A percentile compares a stretch with the other conserved stretches of the same genome.
Evolutionary conservation across 257 asterid species (phyloP).

Genomic region (Fraxinus pennsylvanica): DNA sequence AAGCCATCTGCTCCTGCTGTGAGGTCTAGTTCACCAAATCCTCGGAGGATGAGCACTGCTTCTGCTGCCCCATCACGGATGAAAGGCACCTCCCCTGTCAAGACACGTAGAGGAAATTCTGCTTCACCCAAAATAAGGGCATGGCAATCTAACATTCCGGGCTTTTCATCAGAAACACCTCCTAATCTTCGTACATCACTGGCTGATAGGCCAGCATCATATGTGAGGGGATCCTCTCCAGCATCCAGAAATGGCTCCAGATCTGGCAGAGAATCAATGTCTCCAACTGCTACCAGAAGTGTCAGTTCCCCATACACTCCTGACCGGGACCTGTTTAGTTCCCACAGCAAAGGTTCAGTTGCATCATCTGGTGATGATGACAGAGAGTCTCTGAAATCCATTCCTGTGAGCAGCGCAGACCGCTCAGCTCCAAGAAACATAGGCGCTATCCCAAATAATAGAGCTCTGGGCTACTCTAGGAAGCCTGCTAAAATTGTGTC

Average conservation of each 20-base stretch:
- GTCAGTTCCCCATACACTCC: slow-evolving; percentile 73
- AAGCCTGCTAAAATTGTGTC: slow-evolving; percentile 59
- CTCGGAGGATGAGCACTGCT: slow-evolving; percentile 79
- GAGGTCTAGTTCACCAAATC: slow-evolving; percentile 69
- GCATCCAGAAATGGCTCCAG: slow-evolving; percentile 80
- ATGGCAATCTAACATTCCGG: slow-evolving; percentile 89
- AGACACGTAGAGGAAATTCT: slow-evolving; percentile 73
- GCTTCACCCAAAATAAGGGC: slow-evolving; percentile 82
- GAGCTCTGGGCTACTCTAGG: slow-evolving; percentile 54
- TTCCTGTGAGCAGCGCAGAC: slow-evolving; percentile 54
- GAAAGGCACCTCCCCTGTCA: slow-evolving; percentile 83
- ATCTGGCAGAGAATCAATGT: slow-evolving; percentile 87
- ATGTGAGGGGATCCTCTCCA: slow-evolving; percentile 92
- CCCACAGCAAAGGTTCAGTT: slow-evolving; percentile 74
- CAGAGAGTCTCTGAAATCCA: slow-evolving; percentile 63
- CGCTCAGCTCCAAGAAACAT: slow-evolving; percentile 54
- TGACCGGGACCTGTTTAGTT: slow-evolving; percentile 69
- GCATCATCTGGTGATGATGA: slow-evolving; percentile 94
- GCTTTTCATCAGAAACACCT: slow-evolving; percentile 87
- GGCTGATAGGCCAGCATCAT: slow-evolving; percentile 91
- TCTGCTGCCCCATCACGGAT: slow-evolving; percentile 55
- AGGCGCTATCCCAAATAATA: slow-evolving; percentile 56
- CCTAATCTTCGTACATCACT: slow-evolving; percentile 96
- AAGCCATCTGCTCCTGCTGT: slow-evolving; percentile 56
- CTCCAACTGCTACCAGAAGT: slow-evolving; percentile 88